Conservation (phyloP, 352 stramenopile genomes). For the Globisporangium parvum region DNA sequence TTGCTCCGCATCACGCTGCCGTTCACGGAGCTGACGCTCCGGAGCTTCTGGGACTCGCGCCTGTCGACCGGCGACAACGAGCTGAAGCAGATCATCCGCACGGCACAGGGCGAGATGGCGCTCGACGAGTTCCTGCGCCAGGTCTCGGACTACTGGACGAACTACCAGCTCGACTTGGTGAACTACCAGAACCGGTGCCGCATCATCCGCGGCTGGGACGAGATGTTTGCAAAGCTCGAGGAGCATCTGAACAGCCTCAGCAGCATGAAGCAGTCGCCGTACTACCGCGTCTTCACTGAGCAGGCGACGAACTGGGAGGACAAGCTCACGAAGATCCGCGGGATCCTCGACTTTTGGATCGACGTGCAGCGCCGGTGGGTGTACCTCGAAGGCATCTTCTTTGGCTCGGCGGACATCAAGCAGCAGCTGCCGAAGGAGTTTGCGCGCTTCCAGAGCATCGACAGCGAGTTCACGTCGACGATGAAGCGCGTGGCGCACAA, state of each 20-base stretch:
- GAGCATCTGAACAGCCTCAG: constrained; percentile 98
- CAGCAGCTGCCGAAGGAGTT: constrained; percentile 98
- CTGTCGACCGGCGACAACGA: constrained; percentile 91
- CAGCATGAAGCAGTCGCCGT: constrained; percentile 99
- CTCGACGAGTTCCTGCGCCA: constrained; percentile 98
- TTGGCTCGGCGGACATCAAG: constrained; percentile 98
- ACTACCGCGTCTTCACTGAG: constrained; percentile 98
- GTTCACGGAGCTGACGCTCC: constrained; percentile 95
- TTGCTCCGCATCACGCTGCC: constrained; percentile 90
- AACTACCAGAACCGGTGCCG: constrained; percentile 93
- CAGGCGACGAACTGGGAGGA: constrained; percentile 97
- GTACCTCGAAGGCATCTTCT: constrained; percentile 99
- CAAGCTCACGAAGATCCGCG: constrained; percentile 94
- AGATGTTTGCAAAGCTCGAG: constrained; percentile 99
- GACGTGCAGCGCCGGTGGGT: constrained; percentile 99
- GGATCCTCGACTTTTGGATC: constrained; percentile 99
- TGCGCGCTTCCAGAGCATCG: constrained; percentile 97
- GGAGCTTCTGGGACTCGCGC: constrained; percentile 96
- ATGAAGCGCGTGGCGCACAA: constrained; percentile 97
- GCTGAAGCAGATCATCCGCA: constrained; percentile 95
- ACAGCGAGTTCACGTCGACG: constrained; percentile 97
- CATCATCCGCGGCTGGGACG: constrained; percentile 98
- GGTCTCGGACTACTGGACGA: constrained; percentile 89
- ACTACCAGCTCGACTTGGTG: constrained; percentile 89
- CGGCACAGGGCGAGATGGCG: constrained; percentile 99